Evolutionary conservation across 2,329 filamentous ascomycete genomes (phyloP).

Genomic region (Pseudonectria foliicola): DNA sequence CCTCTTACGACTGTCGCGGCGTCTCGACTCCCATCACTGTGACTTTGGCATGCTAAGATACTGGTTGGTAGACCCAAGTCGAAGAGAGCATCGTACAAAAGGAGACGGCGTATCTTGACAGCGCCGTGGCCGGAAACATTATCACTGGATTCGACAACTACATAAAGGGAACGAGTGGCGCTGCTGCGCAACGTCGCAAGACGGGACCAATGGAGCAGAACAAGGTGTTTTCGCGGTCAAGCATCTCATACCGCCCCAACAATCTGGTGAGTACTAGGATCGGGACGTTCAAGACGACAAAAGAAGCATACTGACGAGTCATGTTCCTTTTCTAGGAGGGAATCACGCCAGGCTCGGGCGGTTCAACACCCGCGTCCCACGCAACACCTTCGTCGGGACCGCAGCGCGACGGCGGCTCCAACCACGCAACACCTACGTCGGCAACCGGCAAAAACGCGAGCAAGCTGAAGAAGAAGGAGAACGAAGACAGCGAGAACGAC

Average conservation of each 20-base stretch:
- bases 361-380: conserved; percentile 36
- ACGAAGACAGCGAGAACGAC: conserved; percentile 55
- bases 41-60: conserved; percentile 28
- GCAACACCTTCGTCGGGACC: conserved; percentile 49
- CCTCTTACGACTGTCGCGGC: too few species aligned
- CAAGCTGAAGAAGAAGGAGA: conserved; percentile 49
- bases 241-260: conserved; percentile 52
- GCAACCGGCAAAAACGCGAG: conserved; percentile 37
- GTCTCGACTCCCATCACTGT: not conserved
- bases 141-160: conserved; percentile 98
- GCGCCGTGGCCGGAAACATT: conserved; percentile 85
- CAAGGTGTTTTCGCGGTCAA: conserved; percentile 63
- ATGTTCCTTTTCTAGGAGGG: conserved; percentile 11
- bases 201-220: conserved; percentile 61
- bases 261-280: conserved; percentile 23
- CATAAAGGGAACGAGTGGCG: conserved; percentile 76
- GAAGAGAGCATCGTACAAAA: conserved; percentile 81
- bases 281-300: not conserved
- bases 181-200: conserved; percentile 56
- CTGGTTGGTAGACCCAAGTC: conserved; percentile 25
- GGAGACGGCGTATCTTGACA: conserved; percentile 85
- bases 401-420: conserved; percentile 43
- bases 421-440: conserved; percentile 50
- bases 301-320: conserved; percentile 4
- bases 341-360: conserved; percentile 30